These are phyloP conservation scores for Xylariaceae sp. DNA, from an alignment of 2,329 filamentous ascomycete genomes.

Conservation along the genomic window DNA sequence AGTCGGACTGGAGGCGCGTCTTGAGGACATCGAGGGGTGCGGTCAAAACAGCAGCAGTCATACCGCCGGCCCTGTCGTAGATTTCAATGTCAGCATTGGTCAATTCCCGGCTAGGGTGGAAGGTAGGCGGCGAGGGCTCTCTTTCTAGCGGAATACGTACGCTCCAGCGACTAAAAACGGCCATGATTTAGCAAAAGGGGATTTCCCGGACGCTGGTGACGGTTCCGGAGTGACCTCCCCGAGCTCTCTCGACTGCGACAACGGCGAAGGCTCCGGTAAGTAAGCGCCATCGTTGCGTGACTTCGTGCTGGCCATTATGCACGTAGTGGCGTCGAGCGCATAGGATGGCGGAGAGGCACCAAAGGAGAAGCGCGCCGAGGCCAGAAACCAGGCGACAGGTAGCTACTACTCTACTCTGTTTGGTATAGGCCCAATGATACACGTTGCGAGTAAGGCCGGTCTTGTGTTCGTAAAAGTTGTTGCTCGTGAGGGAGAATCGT, in stretches of 20 bases:
- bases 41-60: slow-evolving; percentile 88
- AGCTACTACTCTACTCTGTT: no score
- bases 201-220: slow-evolving; percentile 34
- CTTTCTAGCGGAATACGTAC: slow-evolving; percentile 45
- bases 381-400: background rate
- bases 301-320: slow-evolving; percentile 21
- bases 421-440: no score
- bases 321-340: slow-evolving; percentile 12
- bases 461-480: no score
- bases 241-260: slow-evolving; percentile 57
- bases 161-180: slow-evolving; percentile 88
- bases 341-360: slow-evolving; percentile 14
- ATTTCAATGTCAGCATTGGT: slow-evolving; percentile 12
- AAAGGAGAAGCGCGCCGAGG: background rate
- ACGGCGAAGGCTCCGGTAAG: slow-evolving; percentile 25
- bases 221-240: slow-evolving; percentile 49
- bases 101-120: background rate
- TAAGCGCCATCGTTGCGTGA: slow-evolving; percentile 17
- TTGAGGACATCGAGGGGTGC: slow-evolving; percentile 91
- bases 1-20: slow-evolving; percentile 88
- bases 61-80: slow-evolving; percentile 66
- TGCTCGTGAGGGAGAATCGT: no score
- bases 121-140: background rate
- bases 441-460: no score
- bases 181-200: slow-evolving; percentile 71